Evolutionary conservation across 2,329 filamentous ascomycete species (phyloP), one percentile per base, ranked within the genome.

Genomic region (Diaporthe caulivora): DNA sequence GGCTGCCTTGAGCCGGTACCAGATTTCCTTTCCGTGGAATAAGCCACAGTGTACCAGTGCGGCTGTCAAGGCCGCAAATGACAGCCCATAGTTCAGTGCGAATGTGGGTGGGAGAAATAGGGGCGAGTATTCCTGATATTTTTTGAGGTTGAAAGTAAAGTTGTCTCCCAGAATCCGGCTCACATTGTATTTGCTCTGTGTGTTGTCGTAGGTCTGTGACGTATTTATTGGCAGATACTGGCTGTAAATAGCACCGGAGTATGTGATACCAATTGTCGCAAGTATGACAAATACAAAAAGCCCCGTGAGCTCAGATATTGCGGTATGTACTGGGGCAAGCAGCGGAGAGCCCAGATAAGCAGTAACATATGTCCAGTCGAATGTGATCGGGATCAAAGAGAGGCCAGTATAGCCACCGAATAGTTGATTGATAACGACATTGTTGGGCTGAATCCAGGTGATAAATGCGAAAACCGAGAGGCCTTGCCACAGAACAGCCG

Each of bases 131-230:
- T 80, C 79, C 47, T 84, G 80, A 77, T 91, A 91, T 1, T 86
- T 87, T 2, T 83, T 83, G 29, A 86, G 78, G 74, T 91, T 84
- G 21, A 92, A 84, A 0, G 84, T 87, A 71, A 85, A 83, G 44
- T 86, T 81, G 0, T 81, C 74, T 26, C 84, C 85, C 8, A 92
- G 83, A 29, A 91, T 89, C 2, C 84, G 84, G 15, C 81, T 82
- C 18, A 90, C 85, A 29, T 89, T 85, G 77, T 91, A 91, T 0
- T 80, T 62, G 1, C 78, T 77, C 15, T 87, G 89, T 0, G 85
- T 89, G 73, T 91, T 91, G 80, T 92, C 89, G 74, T 87, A 91
- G 0, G 86, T 86, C 58, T 85, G 83, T 29, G 88, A 87, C 15
- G 86, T 86, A 42, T 89, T 86, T 71, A 91, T 84, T 0, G 90